Evolutionary conservation across 2,329 filamentous ascomycete species (phyloP).

Genomic region (Polychaeton citri): DNA sequence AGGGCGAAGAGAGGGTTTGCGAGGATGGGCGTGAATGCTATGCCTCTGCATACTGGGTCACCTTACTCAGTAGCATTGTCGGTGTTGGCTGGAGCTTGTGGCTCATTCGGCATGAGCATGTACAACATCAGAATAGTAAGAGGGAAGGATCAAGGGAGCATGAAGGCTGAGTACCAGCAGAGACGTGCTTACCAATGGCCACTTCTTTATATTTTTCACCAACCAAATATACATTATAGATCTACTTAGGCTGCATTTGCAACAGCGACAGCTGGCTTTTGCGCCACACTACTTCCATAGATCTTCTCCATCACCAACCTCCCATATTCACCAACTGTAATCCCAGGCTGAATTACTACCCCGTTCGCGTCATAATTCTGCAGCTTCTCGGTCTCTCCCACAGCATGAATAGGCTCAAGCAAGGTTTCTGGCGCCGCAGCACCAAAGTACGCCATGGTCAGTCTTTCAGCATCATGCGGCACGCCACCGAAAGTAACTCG

Average conservation of each 20-base stretch:
- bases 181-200: not conserved
- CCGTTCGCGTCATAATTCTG: not conserved
- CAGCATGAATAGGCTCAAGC: no score
- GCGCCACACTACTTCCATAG: no score
- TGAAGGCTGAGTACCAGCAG: not conserved
- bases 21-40: conserved; percentile 71
- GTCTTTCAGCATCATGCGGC: conserved; percentile 8
- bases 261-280: no score
- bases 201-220: not conserved
- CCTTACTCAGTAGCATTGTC: conserved; percentile 55
- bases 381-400: conserved; percentile 1
- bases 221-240: not conserved
- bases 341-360: not conserved
- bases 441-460: conserved; percentile 14
- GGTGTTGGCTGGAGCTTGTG: conserved; percentile 59
- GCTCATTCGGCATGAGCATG: conserved; percentile 40
- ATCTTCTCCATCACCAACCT: not conserved
- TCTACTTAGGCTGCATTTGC: no score
- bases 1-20: conserved; percentile 49
- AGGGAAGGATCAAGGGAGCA: conserved; percentile 4
- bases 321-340: not conserved
- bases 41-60: conserved; percentile 64
- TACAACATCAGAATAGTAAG: conserved; percentile 9
- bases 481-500: conserved; percentile 9
- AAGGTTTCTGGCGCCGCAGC: conserved; percentile 10